Evolutionary conservation across 495 filamentous ascomycete genomes (phyloP), one percentile per base, ranked within the genome.

Genomic region (Hypomontagnella submonticulosa): DNA sequence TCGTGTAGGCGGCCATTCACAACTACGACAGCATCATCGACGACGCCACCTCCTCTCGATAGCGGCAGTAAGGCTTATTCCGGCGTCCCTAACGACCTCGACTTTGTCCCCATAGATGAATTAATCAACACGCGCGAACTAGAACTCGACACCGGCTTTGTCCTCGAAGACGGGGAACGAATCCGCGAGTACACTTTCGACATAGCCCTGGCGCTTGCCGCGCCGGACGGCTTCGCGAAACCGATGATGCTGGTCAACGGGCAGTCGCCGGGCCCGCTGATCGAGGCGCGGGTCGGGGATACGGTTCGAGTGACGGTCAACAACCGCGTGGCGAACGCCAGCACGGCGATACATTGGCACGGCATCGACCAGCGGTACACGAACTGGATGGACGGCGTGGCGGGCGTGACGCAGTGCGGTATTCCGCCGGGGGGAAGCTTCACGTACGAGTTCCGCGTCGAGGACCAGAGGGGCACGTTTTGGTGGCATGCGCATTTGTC

Each of bases 181-280:
- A 47, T 66, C 6, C 63, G 72, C 12, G 65, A 75, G 11, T 75
- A 67, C 27, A 59, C 57, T 43, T 73, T 78, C 38, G 67, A 76
- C 13, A 63, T 75, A 15, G 34, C 66, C 27, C 48, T 65, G 19
- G 70, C 63, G 7, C 43, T 59, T 2, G 73, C 71, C 9, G 54
- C 68, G 8, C 86, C 85, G 0, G 85, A 88, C 64, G 80, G 83
- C 3, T 80, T 84, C 19, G 74, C 67, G 23, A 77, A 85, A 15
- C 78, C 75, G 2, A 81, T 85, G 79, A 73, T 84, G 37, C 73
- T 77, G 8, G 80, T 87, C 66, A 87, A 88, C 67, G 81, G 80
- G n/a, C 78, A 78, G 40, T 80, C 80, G 33, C 85, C 85, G 0
- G 85, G 86, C 0, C 85, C 85, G 4, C 63, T 83, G 11, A 81